These are phyloP conservation scores for Salisapilia sapeloensis DNA, from an alignment of 352 stramenopile species.

Conservation along the genomic window DNA sequence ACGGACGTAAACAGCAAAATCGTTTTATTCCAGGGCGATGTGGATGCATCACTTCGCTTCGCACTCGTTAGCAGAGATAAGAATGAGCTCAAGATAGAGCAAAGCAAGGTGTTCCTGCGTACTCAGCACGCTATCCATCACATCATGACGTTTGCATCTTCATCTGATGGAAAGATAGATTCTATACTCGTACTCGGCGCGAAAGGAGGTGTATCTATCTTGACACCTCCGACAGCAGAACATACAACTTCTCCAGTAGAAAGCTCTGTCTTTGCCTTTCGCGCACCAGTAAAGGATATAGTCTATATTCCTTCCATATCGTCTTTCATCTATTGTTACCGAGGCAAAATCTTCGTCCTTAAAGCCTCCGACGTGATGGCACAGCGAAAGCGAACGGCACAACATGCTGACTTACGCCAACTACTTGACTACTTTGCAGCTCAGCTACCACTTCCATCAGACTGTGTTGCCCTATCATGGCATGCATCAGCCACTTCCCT, in stretches of 20 bases:
- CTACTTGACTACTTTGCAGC: too few species aligned
- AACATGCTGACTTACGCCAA: too few species aligned
- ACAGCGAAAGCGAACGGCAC: too few species aligned
- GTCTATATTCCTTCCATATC: constrained; percentile 8
- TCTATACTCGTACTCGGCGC: too few species aligned
- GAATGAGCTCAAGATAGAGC: not conserved
- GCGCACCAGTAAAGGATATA: constrained; percentile 9
- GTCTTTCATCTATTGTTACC: constrained; percentile 15
- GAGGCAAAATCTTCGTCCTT: constrained; percentile 9
- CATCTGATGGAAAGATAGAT: too few species aligned
- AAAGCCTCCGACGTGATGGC: too few species aligned
- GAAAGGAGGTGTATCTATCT: too few species aligned
- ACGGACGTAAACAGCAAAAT: constrained; percentile 1
- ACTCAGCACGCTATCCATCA: constrained; percentile 4
- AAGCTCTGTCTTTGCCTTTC: constrained; percentile 11
- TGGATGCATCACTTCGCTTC: constrained; percentile 29
- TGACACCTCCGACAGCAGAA: too few species aligned
- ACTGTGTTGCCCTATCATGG: too few species aligned
- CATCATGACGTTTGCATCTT: constrained; percentile 4
- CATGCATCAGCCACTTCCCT: too few species aligned
- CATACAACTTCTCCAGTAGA: too few species aligned
- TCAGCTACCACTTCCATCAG: constrained; percentile 13
- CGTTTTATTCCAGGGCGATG: constrained; percentile 38
- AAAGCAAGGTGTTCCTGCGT: constrained; percentile 2
- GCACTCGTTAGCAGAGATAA: not conserved